Percentiles rank a stretch among this genome's conserved stretches.
phyloP scores from a whole-genome alignment of 2,329 filamentous ascomycete genomes.

The Neocatenulostroma microsporum region DNA sequence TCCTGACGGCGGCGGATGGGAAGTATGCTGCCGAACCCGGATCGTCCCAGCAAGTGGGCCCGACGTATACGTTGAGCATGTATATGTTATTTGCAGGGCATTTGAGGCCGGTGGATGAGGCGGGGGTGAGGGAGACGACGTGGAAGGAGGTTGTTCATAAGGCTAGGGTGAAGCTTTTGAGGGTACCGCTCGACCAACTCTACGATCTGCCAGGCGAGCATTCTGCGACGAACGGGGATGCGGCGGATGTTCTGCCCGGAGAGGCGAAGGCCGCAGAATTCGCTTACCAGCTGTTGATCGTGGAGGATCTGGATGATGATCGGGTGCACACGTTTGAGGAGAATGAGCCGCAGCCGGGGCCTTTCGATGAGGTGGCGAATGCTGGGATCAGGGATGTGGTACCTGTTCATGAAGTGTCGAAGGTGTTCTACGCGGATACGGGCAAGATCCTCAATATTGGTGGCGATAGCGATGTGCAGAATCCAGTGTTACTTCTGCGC shows the following conservation, averaged over 20 bases:
- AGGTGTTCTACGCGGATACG: conserved; percentile 89
- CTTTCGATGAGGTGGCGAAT: conserved; percentile 52
- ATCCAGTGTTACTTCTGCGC: conserved; percentile 66
- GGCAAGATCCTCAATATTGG: conserved; percentile 83
- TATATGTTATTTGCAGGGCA: conserved; percentile 95
- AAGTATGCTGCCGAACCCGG: conserved; percentile 63
- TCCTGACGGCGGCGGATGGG: conserved; percentile 78
- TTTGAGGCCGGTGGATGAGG: conserved; percentile 48
- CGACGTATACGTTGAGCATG: conserved; percentile 74
- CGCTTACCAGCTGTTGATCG: conserved; percentile 69
- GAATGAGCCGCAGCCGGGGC: conserved; percentile 46
- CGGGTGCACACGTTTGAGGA: conserved; percentile 61
- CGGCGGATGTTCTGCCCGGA: conserved; percentile 22
- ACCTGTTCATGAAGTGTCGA: conserved; percentile 69
- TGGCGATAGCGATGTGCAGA: conserved; percentile 58
- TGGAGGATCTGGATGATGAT: conserved; percentile 73
- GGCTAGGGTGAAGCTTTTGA: conserved; percentile 69
- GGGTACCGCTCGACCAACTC: conserved; percentile 54
- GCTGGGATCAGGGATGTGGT: conserved; percentile 61
- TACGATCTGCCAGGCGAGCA: conserved; percentile 36
- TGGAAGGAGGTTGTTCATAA: conserved; percentile 99
- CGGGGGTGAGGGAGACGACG: conserved; percentile 57
- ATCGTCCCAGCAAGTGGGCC: conserved; percentile 70
- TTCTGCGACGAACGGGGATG: conserved; percentile 24
- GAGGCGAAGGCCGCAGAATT: conserved; percentile 51